Base-by-base conservation (phyloP, 2,329 filamentous ascomycete genomes). In the Penicillium sp. region DNA sequence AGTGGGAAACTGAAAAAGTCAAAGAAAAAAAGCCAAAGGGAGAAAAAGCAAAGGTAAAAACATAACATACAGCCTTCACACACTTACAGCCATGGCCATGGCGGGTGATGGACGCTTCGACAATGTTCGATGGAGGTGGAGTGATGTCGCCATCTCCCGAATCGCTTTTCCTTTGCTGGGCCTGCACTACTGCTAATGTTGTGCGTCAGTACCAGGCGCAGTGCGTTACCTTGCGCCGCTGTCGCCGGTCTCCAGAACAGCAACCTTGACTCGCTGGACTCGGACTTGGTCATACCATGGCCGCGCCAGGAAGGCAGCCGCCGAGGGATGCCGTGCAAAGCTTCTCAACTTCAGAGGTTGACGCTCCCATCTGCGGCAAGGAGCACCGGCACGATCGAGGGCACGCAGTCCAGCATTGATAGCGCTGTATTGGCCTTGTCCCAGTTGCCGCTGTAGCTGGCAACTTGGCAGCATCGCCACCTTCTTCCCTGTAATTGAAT, bases 391-490 rank as follows among this genome's bases (percentile, higher is more conserved):
- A 51, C 91, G 85, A 69, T 98, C 93, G 55, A 98, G 86, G 10
- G 93, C 91, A 45, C 93, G 88, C 40, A 98, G 84, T 42, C 89
- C 88, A 44, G 93, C 93, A 66, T 98, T 98, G 77, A 98, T 98
- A 49, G 91, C 91, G 54, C 93, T 93, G 91, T 87, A 68, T 96
- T 97, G 42, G 91, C 91, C 70, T 96, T 97, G 93, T 3, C 91
- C 91, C 22, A 97, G 91, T 87, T 36, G 74, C 70, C 5, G n/a
- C n/a, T n/a, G n/a, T n/a, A n/a, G 65, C 62, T 50, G 60, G 51
- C 46, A 57, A 49, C 52, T 63, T 68, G 40, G 62, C 64, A 46
- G 67, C 62, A 45, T 78, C 75, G 47, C 69, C 68, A 45, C 74
- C 75, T 53, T 78, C 74, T 18, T 79, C 75, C 51, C 77, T 79